phyloP scores from a whole-genome alignment of 768 basidiomycete species.

The Fomitopsis pulvina region DNA sequence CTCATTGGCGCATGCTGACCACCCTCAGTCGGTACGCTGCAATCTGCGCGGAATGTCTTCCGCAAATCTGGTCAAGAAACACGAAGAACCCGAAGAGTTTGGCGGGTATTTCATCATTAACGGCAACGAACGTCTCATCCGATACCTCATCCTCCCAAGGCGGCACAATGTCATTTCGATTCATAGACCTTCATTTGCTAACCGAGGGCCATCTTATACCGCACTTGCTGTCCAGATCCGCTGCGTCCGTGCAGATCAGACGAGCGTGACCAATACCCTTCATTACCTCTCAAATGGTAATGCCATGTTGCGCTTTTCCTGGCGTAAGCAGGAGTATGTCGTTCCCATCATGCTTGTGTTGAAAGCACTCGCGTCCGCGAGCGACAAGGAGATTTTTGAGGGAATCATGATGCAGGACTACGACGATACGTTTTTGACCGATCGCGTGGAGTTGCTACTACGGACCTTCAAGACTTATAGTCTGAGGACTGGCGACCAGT shows the following conservation, averaged over 20 bases:
- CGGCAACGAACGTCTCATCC: slow-evolving; percentile 97
- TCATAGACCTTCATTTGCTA: slow-evolving; percentile 83
- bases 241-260: slow-evolving; percentile 90
- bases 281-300: slow-evolving; percentile 96
- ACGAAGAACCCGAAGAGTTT: slow-evolving; percentile 98
- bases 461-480: slow-evolving; percentile 94
- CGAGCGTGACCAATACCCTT: slow-evolving; percentile 90
- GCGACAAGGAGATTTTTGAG: slow-evolving; percentile 95
- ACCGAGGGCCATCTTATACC: slow-evolving; percentile 93
- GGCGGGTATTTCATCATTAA: slow-evolving; percentile 99
- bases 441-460: slow-evolving; percentile 90
- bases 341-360: slow-evolving; percentile 96
- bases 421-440: slow-evolving; percentile 94
- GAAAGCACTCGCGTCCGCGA: slow-evolving; percentile 86
- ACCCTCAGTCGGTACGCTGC: slow-evolving; percentile 75
- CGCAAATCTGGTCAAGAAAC: slow-evolving; percentile 76
- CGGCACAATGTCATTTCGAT: slow-evolving; percentile 94
- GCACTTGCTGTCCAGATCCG: slow-evolving; percentile 93
- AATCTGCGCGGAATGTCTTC: slow-evolving; percentile 85
- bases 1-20: not conserved
- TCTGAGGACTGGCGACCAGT: slow-evolving; percentile 83
- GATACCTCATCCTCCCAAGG: slow-evolving; percentile 93
- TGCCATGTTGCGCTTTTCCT: slow-evolving; percentile 94
- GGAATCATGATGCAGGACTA: slow-evolving; percentile 96
- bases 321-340: slow-evolving; percentile 97